Evolutionary conservation across 495 filamentous ascomycete species (phyloP), one percentile per base, ranked within the genome.

Genomic region (Wilcoxina mikolae): DNA sequence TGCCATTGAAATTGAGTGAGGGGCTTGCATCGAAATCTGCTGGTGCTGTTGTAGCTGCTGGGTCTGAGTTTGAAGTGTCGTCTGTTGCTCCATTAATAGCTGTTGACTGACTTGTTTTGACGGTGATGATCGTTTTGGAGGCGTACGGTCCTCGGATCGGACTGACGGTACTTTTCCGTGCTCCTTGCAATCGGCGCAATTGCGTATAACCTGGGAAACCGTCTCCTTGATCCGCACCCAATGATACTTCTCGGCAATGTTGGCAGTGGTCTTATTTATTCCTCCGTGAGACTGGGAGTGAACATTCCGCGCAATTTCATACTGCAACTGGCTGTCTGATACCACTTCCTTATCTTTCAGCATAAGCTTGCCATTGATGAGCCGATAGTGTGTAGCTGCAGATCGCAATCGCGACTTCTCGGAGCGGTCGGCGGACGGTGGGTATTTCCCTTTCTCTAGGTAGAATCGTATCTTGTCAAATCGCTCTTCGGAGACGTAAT

Each of bases 181-280:
- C 56, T 91, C 86, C 70, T 90, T 94, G 73, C 90, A 98, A 63
- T 94, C 80, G 1, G 79, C 68, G 68, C 91, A 98, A 56, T 91
- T 87, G 56, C 83, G 82, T 71, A 98, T 95, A 64, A 95, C 89
- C 58, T 85, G 78, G 65, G 83, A 90, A 53, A 95, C 91, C 0
- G 90, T 96, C 67, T 95, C 90, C 67, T 96, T 98, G 71, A 98
- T 96, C 28, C 91, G 77, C n/a, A 93, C 89, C 91, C 91, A 98
- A 66, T 95, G 91, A 62, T 86, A 95, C 59, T 84, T 83, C 67
- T 94, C 83, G 1, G 91, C 88, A 58, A 98, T 95, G 20, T 80
- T 83, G 7, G 88, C 87, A 0, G 91, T 98, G 1, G 90, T 95
- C 70, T 95, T 96, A 74, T 98, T 98, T 69, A 98, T 96, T 51